These are phyloP conservation scores for Pleurotus tuoliensis DNA, from an alignment of 768 basidiomycete genomes.

Conservation along the genomic window DNA sequence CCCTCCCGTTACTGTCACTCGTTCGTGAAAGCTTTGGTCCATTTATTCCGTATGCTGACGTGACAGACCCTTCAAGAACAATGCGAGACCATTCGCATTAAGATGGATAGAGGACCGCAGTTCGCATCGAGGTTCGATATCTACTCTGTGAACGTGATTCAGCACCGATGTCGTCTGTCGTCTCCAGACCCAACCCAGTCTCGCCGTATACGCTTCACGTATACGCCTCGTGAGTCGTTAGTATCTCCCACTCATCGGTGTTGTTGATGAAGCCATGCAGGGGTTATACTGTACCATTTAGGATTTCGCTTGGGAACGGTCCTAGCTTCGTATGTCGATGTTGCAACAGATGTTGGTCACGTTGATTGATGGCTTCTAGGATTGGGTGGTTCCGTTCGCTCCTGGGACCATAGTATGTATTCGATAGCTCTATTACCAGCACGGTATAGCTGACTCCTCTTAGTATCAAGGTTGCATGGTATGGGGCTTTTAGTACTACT, in stretches of 20 bases:
- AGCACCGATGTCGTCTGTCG: too few relatives aligned
- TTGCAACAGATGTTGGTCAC: not conserved
- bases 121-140: too few relatives aligned
- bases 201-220: slow-evolving; percentile 1
- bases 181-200: not conserved
- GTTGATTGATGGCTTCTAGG: not conserved
- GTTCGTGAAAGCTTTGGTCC: not conserved
- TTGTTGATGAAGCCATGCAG: not conserved
- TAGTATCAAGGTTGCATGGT: slow-evolving; percentile 73
- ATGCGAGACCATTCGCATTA: slow-evolving; percentile 4
- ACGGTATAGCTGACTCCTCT: not conserved
- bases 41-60: not conserved
- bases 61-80: not conserved
- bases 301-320: not conserved
- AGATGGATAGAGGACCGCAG: not conserved
- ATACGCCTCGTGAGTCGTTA: not conserved
- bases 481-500: not conserved
- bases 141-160: too few relatives aligned
- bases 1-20: not conserved
- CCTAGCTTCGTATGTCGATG: not conserved
- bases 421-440: not conserved
- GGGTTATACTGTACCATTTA: not conserved
- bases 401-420: slow-evolving; percentile 2
- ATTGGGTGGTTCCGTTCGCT: slow-evolving; percentile 2
- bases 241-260: not conserved